Percentiles rank a stretch among this genome's conserved stretches.
Evolutionary conservation across 345 rosid species (phyloP).

Genomic region (Ceriops zippeliana): DNA sequence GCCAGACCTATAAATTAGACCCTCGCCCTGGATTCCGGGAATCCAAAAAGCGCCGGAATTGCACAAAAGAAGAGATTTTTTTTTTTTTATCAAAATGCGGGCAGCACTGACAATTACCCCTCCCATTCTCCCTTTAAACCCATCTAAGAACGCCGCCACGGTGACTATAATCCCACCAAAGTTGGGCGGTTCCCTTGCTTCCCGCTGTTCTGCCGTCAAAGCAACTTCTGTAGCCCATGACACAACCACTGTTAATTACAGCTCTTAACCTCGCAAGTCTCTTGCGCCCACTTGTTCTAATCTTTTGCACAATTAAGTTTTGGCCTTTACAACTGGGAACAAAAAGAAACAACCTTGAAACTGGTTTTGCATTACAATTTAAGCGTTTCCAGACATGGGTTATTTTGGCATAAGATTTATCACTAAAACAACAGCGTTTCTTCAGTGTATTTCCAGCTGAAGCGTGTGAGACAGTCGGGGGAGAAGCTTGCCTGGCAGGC

Average conservation of each 20-base stretch:
- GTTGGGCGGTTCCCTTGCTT: conserved; percentile 3
- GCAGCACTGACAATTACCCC: conserved; percentile 33
- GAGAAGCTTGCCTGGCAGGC: conserved; percentile 66
- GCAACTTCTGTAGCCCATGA: conserved; percentile 31
- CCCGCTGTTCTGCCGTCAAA: conserved; percentile 21
- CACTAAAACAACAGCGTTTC: not conserved
- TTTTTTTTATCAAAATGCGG: conserved; percentile 29
- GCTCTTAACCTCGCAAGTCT: conserved; percentile 48
- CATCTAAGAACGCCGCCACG: conserved; percentile 22
- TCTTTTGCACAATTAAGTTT: not conserved
- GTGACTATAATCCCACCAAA: conserved; percentile 13
- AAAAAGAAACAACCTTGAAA: too few species aligned
- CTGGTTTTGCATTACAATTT: too few species aligned
- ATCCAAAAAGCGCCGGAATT: not conserved
- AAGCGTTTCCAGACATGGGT: too few species aligned
- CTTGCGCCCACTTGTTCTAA: not conserved
- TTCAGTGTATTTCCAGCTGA: conserved; percentile 77
- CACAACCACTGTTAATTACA: conserved; percentile 45
- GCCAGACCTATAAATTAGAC: conserved; percentile 14
- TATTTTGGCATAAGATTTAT: not conserved
- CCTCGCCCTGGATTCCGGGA: not conserved
- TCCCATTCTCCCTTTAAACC: conserved; percentile 19
- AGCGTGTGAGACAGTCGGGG: conserved; percentile 70
- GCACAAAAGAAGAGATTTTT: not conserved
- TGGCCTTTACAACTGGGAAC: too few species aligned